Base-by-base conservation (phyloP, 2,329 filamentous ascomycete species). In the Fusarium sp. region DNA sequence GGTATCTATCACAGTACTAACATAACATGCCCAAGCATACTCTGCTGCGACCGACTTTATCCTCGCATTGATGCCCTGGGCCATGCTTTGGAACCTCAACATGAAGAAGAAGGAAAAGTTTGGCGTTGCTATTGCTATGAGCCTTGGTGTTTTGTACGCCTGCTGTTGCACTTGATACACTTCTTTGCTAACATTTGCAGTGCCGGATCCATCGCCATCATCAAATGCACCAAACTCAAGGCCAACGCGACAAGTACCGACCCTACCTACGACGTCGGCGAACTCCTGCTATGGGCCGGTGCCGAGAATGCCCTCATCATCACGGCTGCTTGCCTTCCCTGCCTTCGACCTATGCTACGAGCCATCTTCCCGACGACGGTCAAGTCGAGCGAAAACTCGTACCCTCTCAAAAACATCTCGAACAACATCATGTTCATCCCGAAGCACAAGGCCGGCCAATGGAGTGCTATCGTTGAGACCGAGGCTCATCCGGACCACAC, bases 91-190 rank as follows among this genome's bases (percentile, higher is more conserved):
- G 71, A 73, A 74, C 6, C 36, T 73, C 11, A 73, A 73, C 17
- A 73, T 73, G 71, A 73, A 72, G 58, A 73, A 74, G 2, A 71
- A 62, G 42, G 71, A 73, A 58, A 73, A 74, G 53, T 68, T 73
- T 12, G 71, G 71, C 12, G 67, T 73, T 1, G 71, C 71, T 2
- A 5, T 73, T 1, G 71, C 71, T 2, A 73, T 73, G 71, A 73
- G 71, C 2, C 67, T 73, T 0, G 71, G 71, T 16, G 67, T 73
- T 6, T 74, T 73, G 71, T 74, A 68, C 5, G 60, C 16, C 10
- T 1, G 6, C 7, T 10, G 12, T 33, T 33, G 12, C 11, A 11
- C 31, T 33, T 33, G 11, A 33, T 33, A 33, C 11, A 33, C 11
- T 12, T 11, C 31, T 33, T 33, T 33, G 9, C 40, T 44, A 8